phyloP scores from a whole-genome alignment of 352 stramenopile species.

The Phytopythium boreale region DNA sequence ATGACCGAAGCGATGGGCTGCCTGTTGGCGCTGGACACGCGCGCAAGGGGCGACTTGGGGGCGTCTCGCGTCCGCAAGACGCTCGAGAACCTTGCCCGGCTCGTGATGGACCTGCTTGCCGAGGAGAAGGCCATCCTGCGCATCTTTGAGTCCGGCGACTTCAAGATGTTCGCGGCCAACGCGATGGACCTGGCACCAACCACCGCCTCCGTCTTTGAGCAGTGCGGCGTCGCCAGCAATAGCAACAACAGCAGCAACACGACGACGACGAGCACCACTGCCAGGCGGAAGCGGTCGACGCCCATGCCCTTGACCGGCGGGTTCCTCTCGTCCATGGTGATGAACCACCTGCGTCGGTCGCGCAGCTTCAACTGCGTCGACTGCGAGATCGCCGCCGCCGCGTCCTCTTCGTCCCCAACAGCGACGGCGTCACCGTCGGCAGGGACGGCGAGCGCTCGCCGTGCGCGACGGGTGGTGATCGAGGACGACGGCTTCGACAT shows the following conservation, averaged over 20 bases:
- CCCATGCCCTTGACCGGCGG: conserved; percentile 7
- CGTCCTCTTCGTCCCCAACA: not conserved
- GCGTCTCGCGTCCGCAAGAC: conserved; percentile 52
- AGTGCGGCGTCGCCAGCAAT: conserved; percentile 26
- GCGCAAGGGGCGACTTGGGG: conserved; percentile 24
- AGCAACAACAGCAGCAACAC: not conserved
- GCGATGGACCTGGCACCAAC: conserved; percentile 22
- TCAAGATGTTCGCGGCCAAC: conserved; percentile 50
- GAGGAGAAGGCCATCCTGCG: conserved; percentile 58
- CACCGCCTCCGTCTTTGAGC: conserved; percentile 21
- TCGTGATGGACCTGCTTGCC: conserved; percentile 58
- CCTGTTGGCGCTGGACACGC: conserved; percentile 59
- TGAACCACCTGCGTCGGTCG: conserved; percentile 17
- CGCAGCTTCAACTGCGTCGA: conserved; percentile 29
- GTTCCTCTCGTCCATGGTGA: conserved; percentile 20
- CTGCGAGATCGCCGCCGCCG: not conserved
- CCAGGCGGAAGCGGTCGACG: conserved; percentile 7
- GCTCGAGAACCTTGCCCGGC: conserved; percentile 53
- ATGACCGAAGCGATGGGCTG: conserved; percentile 36
- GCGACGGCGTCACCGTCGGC: not conserved
- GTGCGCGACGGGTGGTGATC: not conserved
- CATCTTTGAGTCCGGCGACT: conserved; percentile 61
- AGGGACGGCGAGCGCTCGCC: not conserved
- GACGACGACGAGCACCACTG: not conserved
- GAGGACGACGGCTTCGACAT: conserved; percentile 10